These are phyloP conservation scores for Geranium rotundifolium DNA, from an alignment of 345 rosid genomes.

Conservation along the genomic window DNA sequence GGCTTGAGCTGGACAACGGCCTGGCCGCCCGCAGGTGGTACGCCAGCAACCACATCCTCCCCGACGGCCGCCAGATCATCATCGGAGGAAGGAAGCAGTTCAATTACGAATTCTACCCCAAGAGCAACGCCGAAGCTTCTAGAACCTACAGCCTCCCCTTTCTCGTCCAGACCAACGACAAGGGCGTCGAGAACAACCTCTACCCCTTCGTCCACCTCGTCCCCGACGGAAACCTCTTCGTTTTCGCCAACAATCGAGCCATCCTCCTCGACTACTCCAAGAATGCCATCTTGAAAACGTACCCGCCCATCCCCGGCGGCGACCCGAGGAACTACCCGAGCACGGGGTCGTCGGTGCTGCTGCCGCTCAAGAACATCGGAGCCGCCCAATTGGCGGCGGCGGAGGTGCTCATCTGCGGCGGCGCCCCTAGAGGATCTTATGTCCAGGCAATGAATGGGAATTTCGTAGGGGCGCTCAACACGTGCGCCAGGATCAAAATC, in stretches of 20 bases:
- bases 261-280: constrained; percentile 34
- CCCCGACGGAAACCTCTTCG: constrained; percentile 71
- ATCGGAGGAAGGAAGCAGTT: constrained; percentile 29
- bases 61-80: constrained; percentile 23
- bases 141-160: constrained; percentile 31
- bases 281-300: constrained; percentile 22
- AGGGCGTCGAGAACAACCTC: constrained; percentile 51
- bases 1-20: constrained; percentile 16
- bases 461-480: no score
- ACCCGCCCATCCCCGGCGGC: constrained; percentile 35
- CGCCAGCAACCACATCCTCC: constrained; percentile 27
- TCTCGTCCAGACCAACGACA: constrained; percentile 20
- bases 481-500: constrained; percentile 32
- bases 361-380: constrained; percentile 19
- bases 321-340: constrained; percentile 51
- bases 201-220: constrained; percentile 71
- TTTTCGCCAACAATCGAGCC: constrained; percentile 69
- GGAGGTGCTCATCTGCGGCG: no score
- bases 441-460: no score
- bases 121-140: constrained; percentile 7
- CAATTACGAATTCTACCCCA: constrained; percentile 29
- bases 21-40: constrained; percentile 24
- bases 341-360: constrained; percentile 40
- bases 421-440: no score
- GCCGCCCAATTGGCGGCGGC: not conserved